Evolutionary conservation across 306 rosid species (phyloP), one percentile per base, ranked within the genome.

Genomic region (Gastrolobium bilobum): DNA sequence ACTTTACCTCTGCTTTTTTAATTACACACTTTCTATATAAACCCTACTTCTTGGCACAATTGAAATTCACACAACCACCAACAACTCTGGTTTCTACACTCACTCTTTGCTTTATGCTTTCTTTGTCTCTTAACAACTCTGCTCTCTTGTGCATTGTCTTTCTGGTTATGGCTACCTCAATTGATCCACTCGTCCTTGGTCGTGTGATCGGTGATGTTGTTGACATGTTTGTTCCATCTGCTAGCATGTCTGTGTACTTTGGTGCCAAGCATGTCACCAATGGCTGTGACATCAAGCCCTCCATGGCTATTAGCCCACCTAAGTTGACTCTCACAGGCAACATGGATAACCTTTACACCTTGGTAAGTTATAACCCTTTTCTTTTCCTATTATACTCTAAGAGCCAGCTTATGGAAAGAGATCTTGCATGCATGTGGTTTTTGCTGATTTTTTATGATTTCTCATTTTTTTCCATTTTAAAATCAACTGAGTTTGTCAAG

Each of bases 231-330:
- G 73, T 86, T 2, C 97, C 99, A 0, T 77, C 85, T 0, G 89
- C 87, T 0, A 39, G 10, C 82, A 85, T 94, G 95, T 90, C 97
- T 2, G 92, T 88, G 10, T 87, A 94, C 84, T 92, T 78, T 68
- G 93, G 93, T 1, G 38, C 90, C 0, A 92, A 86, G 79, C 97
- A 94, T 67, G 90, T 92, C 29, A 91, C 97, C 1, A 94, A 91
- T 73, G 99, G 99, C 6, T 92, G 97, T 20, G 90, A 91, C 39
- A 87, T 94, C 70, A 94, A 92, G 77, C 97, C 99, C 3, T 94
- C 97, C 62, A 37, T 85, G 20, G 84, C 95, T 0, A 43, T 81
- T 0, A 84, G 1, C 50, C 92, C 97, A 7, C 99, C 97, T 0
- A 92, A 85, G 37, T 13, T 94, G 37, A 77, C 87, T 29, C 82